Evolutionary conservation across 768 basidiomycete species (phyloP).

Genomic region (Filobasidium wieringae): DNA sequence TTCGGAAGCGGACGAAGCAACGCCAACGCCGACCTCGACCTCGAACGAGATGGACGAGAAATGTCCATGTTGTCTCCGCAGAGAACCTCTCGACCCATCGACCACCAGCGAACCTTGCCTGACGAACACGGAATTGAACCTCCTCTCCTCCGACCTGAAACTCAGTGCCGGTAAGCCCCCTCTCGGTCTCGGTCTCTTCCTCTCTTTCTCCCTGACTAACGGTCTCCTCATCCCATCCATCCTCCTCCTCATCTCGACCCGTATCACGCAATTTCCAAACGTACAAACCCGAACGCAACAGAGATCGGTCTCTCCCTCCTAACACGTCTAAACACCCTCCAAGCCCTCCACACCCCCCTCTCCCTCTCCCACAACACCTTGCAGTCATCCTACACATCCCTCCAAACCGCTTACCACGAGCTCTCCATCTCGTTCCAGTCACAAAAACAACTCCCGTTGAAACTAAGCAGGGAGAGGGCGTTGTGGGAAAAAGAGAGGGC

Average conservation of each 20-base stretch:
- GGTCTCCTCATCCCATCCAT: too few species aligned
- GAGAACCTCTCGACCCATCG: too few species aligned
- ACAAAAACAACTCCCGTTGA: too few species aligned
- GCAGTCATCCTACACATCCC: too few species aligned
- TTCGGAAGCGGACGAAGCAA: background rate
- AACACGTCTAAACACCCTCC: background rate
- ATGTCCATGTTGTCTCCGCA: background rate
- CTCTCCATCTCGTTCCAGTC: background rate
- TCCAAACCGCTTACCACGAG: background rate
- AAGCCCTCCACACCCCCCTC: background rate
- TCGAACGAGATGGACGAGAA: background rate
- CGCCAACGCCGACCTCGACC: background rate
- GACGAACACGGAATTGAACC: background rate
- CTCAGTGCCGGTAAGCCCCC: background rate
- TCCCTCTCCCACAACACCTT: background rate
- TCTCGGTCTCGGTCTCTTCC: too few species aligned
- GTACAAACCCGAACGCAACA: background rate
- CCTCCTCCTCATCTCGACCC: background rate
- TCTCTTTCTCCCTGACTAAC: too few species aligned
- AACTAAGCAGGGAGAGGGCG: too few species aligned
- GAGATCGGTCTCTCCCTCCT: background rate
- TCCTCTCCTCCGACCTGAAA: background rate
- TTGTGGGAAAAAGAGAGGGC: background rate
- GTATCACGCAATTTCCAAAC: background rate
- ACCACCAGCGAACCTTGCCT: too few species aligned